Conservation (phyloP, 164 flowering plant species). For the Akebia trifoliata region DNA sequence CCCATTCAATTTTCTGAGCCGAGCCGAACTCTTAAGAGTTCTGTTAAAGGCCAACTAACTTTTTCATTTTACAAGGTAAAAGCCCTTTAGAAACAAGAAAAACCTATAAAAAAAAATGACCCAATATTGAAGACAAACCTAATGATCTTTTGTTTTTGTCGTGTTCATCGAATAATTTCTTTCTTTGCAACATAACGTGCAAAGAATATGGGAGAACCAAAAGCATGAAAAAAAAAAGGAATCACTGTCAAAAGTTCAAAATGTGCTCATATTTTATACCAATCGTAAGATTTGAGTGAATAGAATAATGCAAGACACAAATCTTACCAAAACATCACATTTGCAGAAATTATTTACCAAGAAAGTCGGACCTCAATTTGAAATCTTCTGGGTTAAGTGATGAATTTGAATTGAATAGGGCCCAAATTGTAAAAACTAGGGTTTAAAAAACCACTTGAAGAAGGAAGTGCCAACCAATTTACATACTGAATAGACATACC, state of each 20-base stretch:
- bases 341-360: background rate
- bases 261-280: background rate
- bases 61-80: no score
- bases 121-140: no score
- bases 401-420: background rate
- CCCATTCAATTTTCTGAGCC: background rate
- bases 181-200: no score
- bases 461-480: background rate
- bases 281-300: background rate
- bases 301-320: background rate
- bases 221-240: background rate
- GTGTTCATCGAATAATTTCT: no score
- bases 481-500: slow-evolving; percentile 36
- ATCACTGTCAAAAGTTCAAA: background rate
- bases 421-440: background rate
- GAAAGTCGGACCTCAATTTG: background rate
- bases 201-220: no score
- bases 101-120: no score
- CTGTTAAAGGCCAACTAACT: no score
- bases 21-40: no score
- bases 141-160: no score
- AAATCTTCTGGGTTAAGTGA: background rate
- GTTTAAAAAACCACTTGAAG: background rate
- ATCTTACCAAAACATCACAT: background rate
- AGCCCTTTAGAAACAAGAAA: no score